Base-by-base conservation (phyloP, 1,139 yeast species). In the Suhomyces atakaporum region DNA sequence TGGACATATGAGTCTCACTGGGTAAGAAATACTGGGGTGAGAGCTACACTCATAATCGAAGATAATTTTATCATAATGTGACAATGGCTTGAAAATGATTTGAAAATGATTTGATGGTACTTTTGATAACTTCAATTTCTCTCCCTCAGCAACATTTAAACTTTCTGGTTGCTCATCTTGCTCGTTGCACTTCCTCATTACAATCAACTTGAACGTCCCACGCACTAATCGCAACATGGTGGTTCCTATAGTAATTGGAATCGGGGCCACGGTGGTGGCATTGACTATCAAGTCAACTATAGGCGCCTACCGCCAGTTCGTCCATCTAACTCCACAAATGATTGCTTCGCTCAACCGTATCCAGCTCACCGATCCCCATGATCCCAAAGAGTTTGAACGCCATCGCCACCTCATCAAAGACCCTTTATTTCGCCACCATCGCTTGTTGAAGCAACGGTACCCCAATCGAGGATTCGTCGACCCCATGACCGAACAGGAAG, bases 401-500 rank as follows among this genome's bases (percentile, higher is more conserved):
- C 36, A 51, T 27, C 44, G 47, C 32, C 38, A 36, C 24, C 31
- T 26, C 30, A 41, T 36, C 39, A 42, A 21, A 30, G 47, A 38
- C 36, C 44, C 28, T 58, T 60, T 46, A 47, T 50, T 8, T 59
- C 24, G 24, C 5, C 24, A 22, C 27, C 59, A 55, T 40, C 38
- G 44, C 42, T 44, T 56, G 38, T 46, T 68, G 37, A 51, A 60
- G 40, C 45, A 47, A 25, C 51, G 50, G 37, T 77, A 74, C 46
- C 63, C 70, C n/a, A 63, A 60, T 38, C 59, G 66, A 2, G 82
- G 84, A 1, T 81, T 81, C 44, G 56, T 58, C 16, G 51, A 55
- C 3, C 66, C 62, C 16, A 79, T 81, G 84, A 78, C 78, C 2
- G 84, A 79, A 44, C 68, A 67, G 39, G 87, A 81, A 46, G 86